Evolutionary conservation across 306 rosid species (phyloP).

Genomic region (Delonix regia): DNA sequence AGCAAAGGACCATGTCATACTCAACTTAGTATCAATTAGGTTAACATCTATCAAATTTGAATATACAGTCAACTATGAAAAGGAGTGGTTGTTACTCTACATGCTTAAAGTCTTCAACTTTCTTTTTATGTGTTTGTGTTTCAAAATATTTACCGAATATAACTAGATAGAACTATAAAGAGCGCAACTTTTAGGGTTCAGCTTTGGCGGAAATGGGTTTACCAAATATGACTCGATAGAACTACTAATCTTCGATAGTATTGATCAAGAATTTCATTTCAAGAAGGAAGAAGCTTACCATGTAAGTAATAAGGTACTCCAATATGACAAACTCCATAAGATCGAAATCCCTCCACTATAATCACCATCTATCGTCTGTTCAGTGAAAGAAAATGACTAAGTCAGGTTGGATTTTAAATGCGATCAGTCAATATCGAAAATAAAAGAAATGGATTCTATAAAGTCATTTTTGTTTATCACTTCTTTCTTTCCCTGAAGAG

Average conservation of each 20-base stretch:
- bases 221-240: conserved; percentile 10
- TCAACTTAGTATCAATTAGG: conserved; percentile 27
- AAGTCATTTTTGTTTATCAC: not conserved
- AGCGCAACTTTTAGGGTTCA: not conserved
- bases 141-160: too few species aligned
- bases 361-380: conserved; percentile 38
- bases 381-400: conserved; percentile 31
- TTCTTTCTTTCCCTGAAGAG: not conserved
- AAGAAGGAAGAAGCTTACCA: conserved; percentile 55
- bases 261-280: not conserved
- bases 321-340: conserved; percentile 94
- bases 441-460: conserved; percentile 3
- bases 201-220: not conserved
- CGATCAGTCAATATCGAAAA: conserved; percentile 14
- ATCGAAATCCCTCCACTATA: conserved; percentile 64
- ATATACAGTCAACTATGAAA: too few species aligned
- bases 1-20: conserved; percentile 3
- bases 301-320: conserved; percentile 94
- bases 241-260: not conserved
- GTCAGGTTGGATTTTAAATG: not conserved
- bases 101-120: too few species aligned
- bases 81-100: too few species aligned
- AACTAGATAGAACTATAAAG: too few species aligned
- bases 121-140: too few species aligned
- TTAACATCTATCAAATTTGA: not conserved